Conservation (phyloP, 495 filamentous ascomycete genomes). For the Penicillium macrosclerotiorum region DNA sequence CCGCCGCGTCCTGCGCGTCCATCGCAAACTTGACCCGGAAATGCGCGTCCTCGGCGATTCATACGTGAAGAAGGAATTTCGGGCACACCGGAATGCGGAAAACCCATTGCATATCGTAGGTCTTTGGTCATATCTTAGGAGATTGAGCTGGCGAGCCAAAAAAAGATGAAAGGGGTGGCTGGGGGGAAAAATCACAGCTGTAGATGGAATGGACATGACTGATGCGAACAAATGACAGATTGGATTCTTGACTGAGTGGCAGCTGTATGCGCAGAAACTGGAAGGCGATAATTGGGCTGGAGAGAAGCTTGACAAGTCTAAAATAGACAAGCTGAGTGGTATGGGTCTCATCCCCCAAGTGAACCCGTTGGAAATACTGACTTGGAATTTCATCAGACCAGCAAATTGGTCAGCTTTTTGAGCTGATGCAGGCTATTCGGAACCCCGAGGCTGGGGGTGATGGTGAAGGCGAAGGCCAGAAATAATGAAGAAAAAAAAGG, state of each 20-base stretch:
- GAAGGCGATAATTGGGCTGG: constrained; percentile 82
- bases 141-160: too few species aligned
- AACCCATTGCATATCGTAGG: constrained; percentile 90
- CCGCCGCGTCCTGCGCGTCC: constrained; percentile 78
- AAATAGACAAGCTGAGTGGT: constrained; percentile 96
- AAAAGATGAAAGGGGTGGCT: too few species aligned
- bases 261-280: constrained; percentile 85
- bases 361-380: too few species aligned
- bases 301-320: constrained; percentile 70
- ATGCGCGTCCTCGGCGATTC: constrained; percentile 83
- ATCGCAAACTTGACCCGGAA: constrained; percentile 72
- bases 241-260: constrained; percentile 96
- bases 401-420: constrained; percentile 89
- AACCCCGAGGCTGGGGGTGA: constrained; percentile 29
- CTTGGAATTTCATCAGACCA: too few species aligned
- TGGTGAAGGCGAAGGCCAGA: constrained; percentile 21
- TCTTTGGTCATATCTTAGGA: not conserved
- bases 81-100: constrained; percentile 74
- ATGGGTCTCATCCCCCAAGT: too few species aligned
- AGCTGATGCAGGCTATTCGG: constrained; percentile 84
- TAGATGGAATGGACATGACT: constrained; percentile 1
- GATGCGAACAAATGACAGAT: constrained; percentile 54
- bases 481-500: not conserved
- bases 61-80: constrained; percentile 89
- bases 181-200: too few species aligned